phyloP scores from a whole-genome alignment of 108 stramenopile genomes.

The Craspedostauros australis region DNA sequence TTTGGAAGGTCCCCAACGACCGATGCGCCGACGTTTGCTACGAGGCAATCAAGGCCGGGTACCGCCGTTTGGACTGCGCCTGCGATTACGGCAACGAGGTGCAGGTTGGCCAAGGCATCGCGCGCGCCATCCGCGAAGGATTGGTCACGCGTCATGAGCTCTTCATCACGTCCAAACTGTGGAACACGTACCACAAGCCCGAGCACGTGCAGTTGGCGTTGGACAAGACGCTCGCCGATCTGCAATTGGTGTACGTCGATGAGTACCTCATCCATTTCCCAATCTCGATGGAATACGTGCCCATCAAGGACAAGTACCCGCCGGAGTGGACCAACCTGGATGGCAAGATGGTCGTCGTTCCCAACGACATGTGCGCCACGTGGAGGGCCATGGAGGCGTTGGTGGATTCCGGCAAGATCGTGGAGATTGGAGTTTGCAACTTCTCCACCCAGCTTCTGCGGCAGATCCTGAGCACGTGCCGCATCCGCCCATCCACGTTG shows the following conservation, averaged over 20 bases:
- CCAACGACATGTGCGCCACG: constrained; percentile 67
- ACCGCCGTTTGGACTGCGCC: constrained; percentile 89
- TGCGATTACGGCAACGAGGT: constrained; percentile 95
- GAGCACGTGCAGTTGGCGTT: constrained; percentile 81
- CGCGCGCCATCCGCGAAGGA: constrained; percentile 66
- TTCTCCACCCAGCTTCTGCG: constrained; percentile 76
- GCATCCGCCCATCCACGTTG: constrained; percentile 73
- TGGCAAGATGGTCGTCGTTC: constrained; percentile 75
- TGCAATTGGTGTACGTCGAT: constrained; percentile 86
- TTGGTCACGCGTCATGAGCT: constrained; percentile 70
- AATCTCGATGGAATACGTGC: constrained; percentile 84
- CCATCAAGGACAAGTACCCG: constrained; percentile 83
- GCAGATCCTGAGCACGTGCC: constrained; percentile 60
- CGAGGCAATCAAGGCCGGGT: constrained; percentile 74
- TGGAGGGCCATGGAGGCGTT: constrained; percentile 88
- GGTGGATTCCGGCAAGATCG: constrained; percentile 39
- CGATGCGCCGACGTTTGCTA: constrained; percentile 55
- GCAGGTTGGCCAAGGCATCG: constrained; percentile 83
- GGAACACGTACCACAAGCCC: constrained; percentile 91
- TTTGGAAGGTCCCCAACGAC: constrained; percentile 75
- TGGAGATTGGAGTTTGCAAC: constrained; percentile 84
- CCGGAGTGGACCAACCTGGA: constrained; percentile 90
- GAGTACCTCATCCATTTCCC: constrained; percentile 94
- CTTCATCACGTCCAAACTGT: constrained; percentile 87
- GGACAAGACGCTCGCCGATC: constrained; percentile 58